Evolutionary conservation across 768 basidiomycete species (phyloP), one percentile per base, ranked within the genome.

Genomic region (Mycena rosella): DNA sequence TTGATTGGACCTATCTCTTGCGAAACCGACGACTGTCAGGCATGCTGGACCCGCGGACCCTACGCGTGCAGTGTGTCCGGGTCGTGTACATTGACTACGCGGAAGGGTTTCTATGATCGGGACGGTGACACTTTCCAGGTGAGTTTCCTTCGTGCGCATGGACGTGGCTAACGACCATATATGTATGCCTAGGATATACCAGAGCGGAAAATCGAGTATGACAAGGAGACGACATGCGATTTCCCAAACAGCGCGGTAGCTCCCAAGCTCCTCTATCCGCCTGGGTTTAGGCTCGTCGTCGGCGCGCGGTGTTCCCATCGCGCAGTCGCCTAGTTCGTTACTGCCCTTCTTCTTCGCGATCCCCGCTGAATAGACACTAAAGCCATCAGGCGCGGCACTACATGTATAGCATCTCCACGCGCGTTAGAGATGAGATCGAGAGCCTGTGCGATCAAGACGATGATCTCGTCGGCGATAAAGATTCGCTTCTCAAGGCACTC

Each of bases 321-420:
- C 3, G 69, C 69, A 3, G 53, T 17, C 9, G 38, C 29, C 38
- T 70, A 66, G 64, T 70, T 22, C 7, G 63, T 64, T 44, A 6
- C 30, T 26, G 18, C 5, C 9, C 2, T 38, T 17, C 8, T 17
- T 22, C 34, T 13, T 1, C 20, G 10, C 1, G 8, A 38, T 34
- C 34, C 34, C 0, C n/a, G 18, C 30, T 65, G n/a, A 30, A 61
- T 29, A 3, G 2, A 18, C 45, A 26, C 2, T 26, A 22, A 11
- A 66, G 69, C 61, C 69, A 70, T 40, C 64, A 66, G 29, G 60
- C 60, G 7, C 60, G 52, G 1, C 64, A 70, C 27, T 61, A 58
- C 14, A 26, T 70, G 26, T 66, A 70, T 44, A 42, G 38, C 30
- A 52, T 59, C 15, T 34, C 55, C 26, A 22, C 14, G 18, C 69